Conservation (phyloP, 2,329 filamentous ascomycete genomes). For the Xylaria sp. region DNA sequence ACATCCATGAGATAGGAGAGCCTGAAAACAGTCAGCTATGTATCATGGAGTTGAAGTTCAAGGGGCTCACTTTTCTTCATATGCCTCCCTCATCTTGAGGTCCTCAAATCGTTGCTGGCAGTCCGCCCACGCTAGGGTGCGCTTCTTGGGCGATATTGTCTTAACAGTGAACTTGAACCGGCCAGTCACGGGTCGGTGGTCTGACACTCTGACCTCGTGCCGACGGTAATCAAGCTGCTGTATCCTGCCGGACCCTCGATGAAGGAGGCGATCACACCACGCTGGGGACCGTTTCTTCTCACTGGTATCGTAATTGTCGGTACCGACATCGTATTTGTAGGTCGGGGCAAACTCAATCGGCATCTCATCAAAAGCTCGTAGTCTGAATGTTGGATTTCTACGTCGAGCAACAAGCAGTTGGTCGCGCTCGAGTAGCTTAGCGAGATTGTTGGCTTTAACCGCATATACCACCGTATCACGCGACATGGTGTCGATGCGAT, state of each 20-base stretch:
- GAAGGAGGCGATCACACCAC: constrained; percentile 96
- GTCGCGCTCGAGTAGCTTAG: constrained; percentile 90
- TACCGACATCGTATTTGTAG: constrained; percentile 98
- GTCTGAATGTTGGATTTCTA: constrained; percentile 87
- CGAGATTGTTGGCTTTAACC: constrained; percentile 81
- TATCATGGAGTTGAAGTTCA: constrained; percentile 2
- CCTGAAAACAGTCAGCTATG: constrained; percentile 52
- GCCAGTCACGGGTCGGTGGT: constrained; percentile 92
- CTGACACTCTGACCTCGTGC: constrained; percentile 90
- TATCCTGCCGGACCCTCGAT: constrained; percentile 81
- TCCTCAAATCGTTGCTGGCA: constrained; percentile 80
- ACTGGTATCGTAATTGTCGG: constrained; percentile 91
- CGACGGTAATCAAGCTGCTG: constrained; percentile 88
- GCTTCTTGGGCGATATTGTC: constrained; percentile 75
- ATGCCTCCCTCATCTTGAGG: constrained; percentile 74
- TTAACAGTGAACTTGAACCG: constrained; percentile 86
- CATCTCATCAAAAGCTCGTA: constrained; percentile 89
- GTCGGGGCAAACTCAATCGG: constrained; percentile 94
- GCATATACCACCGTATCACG: constrained; percentile 91
- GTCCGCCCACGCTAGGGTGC: constrained; percentile 75
- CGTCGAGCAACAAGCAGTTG: constrained; percentile 90
- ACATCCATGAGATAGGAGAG: constrained; percentile 62
- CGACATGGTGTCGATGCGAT: constrained; percentile 97
- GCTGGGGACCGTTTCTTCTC: constrained; percentile 95
- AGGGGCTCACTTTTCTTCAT: constrained; percentile 78